Evolutionary conservation across 805 yeast genomes (phyloP).

Genomic region (Candida alai): DNA sequence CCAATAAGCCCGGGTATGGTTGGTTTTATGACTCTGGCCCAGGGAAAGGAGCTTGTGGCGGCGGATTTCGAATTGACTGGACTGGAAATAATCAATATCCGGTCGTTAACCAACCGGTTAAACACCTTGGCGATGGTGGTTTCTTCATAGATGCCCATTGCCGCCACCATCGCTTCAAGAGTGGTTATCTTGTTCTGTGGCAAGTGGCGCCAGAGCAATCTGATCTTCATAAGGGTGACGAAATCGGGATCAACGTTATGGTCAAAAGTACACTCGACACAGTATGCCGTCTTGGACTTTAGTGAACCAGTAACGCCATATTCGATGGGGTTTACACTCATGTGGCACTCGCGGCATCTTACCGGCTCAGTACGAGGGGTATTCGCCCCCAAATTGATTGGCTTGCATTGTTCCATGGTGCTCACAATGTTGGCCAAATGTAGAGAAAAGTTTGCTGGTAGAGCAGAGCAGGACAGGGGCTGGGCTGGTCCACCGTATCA

Average conservation of each 20-base stretch:
- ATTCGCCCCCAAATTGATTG: too few relatives aligned
- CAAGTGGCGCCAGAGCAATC: conserved; percentile 30
- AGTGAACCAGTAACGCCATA: conserved; percentile 20
- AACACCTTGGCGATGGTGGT: conserved; percentile 5
- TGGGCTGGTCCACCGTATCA: conserved; percentile 5
- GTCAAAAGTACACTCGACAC: conserved; percentile 20
- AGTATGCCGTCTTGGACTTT: conserved; percentile 6
- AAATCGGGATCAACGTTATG: conserved; percentile 20
- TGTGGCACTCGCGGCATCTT: conserved; percentile 27
- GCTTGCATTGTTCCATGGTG: too few relatives aligned
- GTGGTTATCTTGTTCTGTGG: conserved; percentile 17
- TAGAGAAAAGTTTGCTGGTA: too few relatives aligned
- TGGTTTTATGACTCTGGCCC: conserved; percentile 12
- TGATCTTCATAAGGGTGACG: conserved; percentile 27
- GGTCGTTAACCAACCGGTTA: conserved; percentile 13
- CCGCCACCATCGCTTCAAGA: conserved; percentile 14
- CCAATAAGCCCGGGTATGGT: conserved; percentile 11
- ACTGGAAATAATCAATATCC: conserved; percentile 9
- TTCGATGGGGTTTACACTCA: conserved; percentile 29
- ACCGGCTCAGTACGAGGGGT: conserved; percentile 6
- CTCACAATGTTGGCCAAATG: too few relatives aligned
- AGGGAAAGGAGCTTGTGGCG: conserved; percentile 2
- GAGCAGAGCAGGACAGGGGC: neutral
- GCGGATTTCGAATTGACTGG: conserved; percentile 7
- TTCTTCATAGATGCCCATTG: conserved; percentile 4